Conservation (phyloP, 495 filamentous ascomycete genomes). For the Baudoinia panamericana region DNA sequence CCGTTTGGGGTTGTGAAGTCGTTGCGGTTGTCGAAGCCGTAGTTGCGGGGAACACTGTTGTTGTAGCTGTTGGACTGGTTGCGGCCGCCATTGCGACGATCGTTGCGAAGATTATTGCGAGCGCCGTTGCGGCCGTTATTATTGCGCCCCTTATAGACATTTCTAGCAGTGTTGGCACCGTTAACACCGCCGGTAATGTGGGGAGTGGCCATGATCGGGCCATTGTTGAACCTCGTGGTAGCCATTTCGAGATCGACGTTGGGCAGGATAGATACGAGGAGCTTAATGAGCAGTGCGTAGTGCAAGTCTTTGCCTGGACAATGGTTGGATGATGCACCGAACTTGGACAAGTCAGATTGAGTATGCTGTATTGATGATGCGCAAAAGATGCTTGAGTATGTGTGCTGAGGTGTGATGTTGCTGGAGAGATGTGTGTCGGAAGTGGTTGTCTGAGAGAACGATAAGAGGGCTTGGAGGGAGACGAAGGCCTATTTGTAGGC, state of each 20-base stretch:
- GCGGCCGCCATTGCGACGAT: neutral
- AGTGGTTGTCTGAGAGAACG: neutral
- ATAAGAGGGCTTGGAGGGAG: neutral
- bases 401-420: neutral
- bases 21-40: neutral
- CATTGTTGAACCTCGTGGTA: neutral
- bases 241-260: constrained; percentile 5
- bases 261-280: constrained; percentile 1
- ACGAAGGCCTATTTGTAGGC: neutral
- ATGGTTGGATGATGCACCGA: neutral
- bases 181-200: neutral
- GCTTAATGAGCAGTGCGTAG: constrained; percentile 2
- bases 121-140: neutral
- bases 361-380: neutral
- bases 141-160: neutral
- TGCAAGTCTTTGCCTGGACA: constrained; percentile 1
- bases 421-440: neutral
- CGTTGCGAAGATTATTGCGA: neutral
- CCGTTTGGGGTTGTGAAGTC: neutral
- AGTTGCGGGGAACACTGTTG: too few relatives aligned
- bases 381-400: neutral
- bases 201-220: neutral
- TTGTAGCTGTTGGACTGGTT: neutral
- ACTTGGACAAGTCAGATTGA: neutral
- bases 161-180: neutral